phyloP scores from a whole-genome alignment of 2,329 filamentous ascomycete genomes.

The Pseudomassariella vexata region DNA sequence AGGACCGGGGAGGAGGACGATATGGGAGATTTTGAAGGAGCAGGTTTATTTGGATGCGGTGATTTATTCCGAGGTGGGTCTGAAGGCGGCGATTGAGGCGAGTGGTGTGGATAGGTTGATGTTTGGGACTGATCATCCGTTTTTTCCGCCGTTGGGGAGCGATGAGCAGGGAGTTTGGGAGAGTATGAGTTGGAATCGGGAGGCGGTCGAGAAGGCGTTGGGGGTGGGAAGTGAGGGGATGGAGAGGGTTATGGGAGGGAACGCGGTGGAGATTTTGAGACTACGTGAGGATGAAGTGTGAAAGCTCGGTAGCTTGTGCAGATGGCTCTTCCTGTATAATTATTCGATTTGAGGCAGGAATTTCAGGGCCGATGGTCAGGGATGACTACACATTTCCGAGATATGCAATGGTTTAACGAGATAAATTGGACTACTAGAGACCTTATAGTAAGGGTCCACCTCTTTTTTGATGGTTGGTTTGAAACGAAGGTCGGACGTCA shows the following conservation, averaged over 20 bases:
- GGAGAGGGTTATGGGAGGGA: conserved; percentile 24
- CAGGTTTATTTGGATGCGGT: conserved; percentile 89
- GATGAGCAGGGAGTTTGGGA: conserved; percentile 63
- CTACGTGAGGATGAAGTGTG: conserved; percentile 22
- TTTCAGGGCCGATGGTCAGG: too few relatives aligned
- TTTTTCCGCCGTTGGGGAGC: conserved; percentile 68
- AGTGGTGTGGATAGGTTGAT: conserved; percentile 65
- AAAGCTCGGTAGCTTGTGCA: too few relatives aligned
- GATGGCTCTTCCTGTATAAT: too few relatives aligned
- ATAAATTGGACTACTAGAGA: too few relatives aligned
- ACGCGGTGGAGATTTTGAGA: conserved; percentile 21
- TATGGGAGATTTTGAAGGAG: conserved; percentile 54
- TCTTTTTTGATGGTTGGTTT: too few relatives aligned
- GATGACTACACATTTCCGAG: too few relatives aligned
- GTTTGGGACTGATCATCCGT: conserved; percentile 80
- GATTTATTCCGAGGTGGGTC: conserved; percentile 69
- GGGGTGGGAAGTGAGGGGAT: conserved; percentile 20
- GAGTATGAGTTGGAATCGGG: conserved; percentile 56
- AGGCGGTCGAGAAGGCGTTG: conserved; percentile 22
- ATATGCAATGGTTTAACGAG: too few relatives aligned
- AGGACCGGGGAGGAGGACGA: conserved; percentile 37
- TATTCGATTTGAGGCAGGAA: too few relatives aligned
- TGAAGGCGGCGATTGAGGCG: conserved; percentile 65
- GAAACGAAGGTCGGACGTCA: too few relatives aligned
- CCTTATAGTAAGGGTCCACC: too few relatives aligned